phyloP scores from a whole-genome alignment of 2,329 filamentous ascomycete genomes.

The Claviceps fusiformis region DNA sequence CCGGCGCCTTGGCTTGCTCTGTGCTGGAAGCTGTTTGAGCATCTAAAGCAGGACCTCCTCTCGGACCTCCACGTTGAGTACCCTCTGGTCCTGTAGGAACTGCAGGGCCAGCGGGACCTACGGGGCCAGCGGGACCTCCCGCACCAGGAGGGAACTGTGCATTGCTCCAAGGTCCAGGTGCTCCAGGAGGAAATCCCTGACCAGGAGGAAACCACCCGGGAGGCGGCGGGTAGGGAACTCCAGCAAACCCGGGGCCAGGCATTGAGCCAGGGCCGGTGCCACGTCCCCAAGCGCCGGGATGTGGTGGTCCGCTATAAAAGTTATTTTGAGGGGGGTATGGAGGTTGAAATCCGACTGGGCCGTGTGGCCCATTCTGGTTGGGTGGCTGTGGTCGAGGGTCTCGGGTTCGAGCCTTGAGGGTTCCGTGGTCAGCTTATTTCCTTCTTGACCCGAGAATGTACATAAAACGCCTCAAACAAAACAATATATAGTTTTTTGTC shows the following conservation, averaged over 20 bases:
- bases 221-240: slow-evolving; percentile 66
- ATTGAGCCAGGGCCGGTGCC: slow-evolving; percentile 42
- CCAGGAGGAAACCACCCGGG: slow-evolving; percentile 69
- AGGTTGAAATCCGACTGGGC: slow-evolving; percentile 26
- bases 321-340: slow-evolving; percentile 30
- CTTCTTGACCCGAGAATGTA: neutral
- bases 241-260: slow-evolving; percentile 45
- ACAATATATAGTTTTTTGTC: slow-evolving; percentile 3
- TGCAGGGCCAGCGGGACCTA: neutral
- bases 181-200: slow-evolving; percentile 51
- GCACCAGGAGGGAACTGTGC: slow-evolving; percentile 48
- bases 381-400: slow-evolving; percentile 19
- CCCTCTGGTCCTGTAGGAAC: slow-evolving; percentile 49
- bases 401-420: slow-evolving; percentile 26
- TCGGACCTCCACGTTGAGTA: slow-evolving; percentile 37
- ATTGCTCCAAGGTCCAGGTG: slow-evolving; percentile 42
- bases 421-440: slow-evolving; percentile 11
- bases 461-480: neutral
- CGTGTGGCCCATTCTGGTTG: slow-evolving; percentile 17
- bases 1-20: slow-evolving; percentile 34
- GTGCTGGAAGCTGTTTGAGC: slow-evolving; percentile 33
- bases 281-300: slow-evolving; percentile 41
- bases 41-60: slow-evolving; percentile 22
- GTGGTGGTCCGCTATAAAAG: slow-evolving; percentile 36
- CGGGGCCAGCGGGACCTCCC: neutral